Percentiles rank a stretch among this genome's conserved stretches.
phyloP scores from a whole-genome alignment of 1,284 basidiomycete genomes.

The Malassezia obtusa region DNA sequence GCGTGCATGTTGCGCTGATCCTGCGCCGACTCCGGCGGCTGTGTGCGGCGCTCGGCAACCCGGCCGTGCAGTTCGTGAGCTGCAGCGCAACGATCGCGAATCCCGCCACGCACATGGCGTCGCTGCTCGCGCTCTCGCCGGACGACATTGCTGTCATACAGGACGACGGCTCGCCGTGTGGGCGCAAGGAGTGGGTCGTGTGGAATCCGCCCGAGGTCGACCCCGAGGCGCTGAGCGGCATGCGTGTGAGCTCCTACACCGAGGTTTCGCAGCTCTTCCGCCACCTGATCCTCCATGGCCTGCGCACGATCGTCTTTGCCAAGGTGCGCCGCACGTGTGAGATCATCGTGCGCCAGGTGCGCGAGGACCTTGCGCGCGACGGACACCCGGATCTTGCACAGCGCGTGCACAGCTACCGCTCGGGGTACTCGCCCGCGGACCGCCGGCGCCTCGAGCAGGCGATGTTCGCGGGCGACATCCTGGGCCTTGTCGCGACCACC shows the following conservation, averaged over 20 bases:
- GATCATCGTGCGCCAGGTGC: conserved; percentile 68
- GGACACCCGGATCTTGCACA: conserved; percentile 67
- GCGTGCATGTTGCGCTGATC: conserved; percentile 37
- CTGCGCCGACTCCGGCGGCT: conserved; percentile 58
- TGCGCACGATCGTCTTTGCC: conserved; percentile 77
- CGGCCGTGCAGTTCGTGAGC: conserved; percentile 63
- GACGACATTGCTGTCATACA: conserved; percentile 57
- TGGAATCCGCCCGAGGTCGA: conserved; percentile 60
- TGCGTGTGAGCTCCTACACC: conserved; percentile 58
- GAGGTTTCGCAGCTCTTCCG: conserved; percentile 69
- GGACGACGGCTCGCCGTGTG: conserved; percentile 74
- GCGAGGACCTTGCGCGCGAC: conserved; percentile 63
- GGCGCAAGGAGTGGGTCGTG: conserved; percentile 55
- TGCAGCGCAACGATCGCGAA: conserved; percentile 81
- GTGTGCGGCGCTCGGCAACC: conserved; percentile 74
- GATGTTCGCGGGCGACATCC: conserved; percentile 69
- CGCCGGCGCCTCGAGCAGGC: conserved; percentile 72
- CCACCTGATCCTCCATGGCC: conserved; percentile 68
- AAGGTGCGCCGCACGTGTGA: conserved; percentile 77
- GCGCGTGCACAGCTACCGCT: conserved; percentile 72
- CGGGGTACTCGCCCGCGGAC: conserved; percentile 63
- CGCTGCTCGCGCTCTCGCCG: conserved; percentile 55
- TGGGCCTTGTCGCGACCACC: conserved; percentile 79
- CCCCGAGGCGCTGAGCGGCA: conserved; percentile 55
- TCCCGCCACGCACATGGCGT: conserved; percentile 52